Evolutionary conservation across 805 yeast genomes (phyloP).

Genomic region (Priceomyces haplophilus): DNA sequence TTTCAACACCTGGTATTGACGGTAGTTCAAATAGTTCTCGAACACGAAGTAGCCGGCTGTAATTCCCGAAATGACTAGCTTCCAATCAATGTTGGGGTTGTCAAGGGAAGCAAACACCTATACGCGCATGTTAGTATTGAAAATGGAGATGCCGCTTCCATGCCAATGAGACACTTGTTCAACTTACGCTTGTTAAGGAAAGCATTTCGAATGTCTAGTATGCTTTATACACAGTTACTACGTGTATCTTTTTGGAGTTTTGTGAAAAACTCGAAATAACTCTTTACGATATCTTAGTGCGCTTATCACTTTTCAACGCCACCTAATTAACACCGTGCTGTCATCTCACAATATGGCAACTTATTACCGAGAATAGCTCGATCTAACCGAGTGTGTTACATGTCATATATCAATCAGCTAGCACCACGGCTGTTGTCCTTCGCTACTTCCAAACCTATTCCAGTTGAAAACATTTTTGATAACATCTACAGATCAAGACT

Average conservation of each 20-base stretch:
- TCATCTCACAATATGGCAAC: too few species aligned
- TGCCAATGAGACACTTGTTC: not conserved
- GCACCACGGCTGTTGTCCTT: too few species aligned
- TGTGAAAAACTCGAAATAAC: not conserved
- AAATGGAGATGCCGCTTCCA: not conserved
- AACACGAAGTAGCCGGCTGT: conserved; percentile 72
- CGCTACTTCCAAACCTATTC: too few species aligned
- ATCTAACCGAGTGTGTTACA: too few species aligned
- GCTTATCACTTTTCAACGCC: not conserved
- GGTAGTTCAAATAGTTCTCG: conserved; percentile 66
- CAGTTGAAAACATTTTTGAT: too few species aligned
- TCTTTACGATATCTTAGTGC: not conserved
- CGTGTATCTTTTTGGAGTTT: too few species aligned
- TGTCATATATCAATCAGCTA: too few species aligned
- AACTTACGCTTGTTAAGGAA: conserved; percentile 2
- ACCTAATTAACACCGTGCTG: too few species aligned
- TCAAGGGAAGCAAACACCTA: conserved; percentile 56
- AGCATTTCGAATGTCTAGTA: not conserved
- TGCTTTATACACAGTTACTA: too few species aligned
- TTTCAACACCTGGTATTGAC: conserved; percentile 71
- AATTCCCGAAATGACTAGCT: conserved; percentile 66
- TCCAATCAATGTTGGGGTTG: conserved; percentile 75
- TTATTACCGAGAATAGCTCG: too few species aligned
- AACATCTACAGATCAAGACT: not conserved
- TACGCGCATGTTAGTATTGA: conserved; percentile 18